phyloP scores from a whole-genome alignment of 1,139 yeast genomes.

The Geotrichum fermentans region DNA sequence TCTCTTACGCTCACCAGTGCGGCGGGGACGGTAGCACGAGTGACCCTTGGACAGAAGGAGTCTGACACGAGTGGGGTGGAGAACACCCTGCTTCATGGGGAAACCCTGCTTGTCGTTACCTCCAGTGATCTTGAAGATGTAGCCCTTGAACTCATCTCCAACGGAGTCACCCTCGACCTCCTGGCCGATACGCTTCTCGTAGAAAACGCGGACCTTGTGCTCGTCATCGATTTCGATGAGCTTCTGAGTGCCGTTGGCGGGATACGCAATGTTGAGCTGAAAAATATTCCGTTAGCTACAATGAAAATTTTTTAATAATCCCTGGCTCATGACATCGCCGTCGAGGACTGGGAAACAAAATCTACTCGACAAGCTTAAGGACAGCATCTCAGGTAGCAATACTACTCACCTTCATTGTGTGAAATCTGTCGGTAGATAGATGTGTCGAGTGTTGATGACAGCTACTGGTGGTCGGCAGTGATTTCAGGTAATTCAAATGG shows the following conservation, averaged over 20 bases:
- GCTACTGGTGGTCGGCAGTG: conserved; percentile 17
- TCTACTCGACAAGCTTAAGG: background rate
- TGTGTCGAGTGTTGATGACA: conserved; percentile 15
- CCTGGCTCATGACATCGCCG: background rate
- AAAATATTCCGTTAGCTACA: conserved; percentile 8
- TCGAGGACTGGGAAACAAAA: conserved; percentile 1
- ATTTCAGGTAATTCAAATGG: conserved; percentile 9
- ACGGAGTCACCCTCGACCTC: conserved; percentile 98
- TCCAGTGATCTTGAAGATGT: conserved; percentile 97
- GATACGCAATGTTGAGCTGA: conserved; percentile 96
- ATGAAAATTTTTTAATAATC: background rate
- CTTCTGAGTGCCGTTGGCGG: conserved; percentile 99
- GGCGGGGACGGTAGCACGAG: conserved; percentile 99
- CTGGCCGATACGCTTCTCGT: conserved; percentile 99
- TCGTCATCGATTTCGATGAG: conserved; percentile 97
- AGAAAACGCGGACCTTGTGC: conserved; percentile 96
- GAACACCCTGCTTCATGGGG: conserved; percentile 99
- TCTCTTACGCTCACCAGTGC: conserved; percentile 99
- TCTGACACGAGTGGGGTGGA: conserved; percentile 99
- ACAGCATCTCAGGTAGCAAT: background rate
- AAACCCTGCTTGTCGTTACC: conserved; percentile 99
- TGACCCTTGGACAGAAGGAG: conserved; percentile 88
- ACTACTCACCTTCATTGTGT: conserved; percentile 19
- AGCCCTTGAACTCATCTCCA: conserved; percentile 99
- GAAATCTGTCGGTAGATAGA: conserved; percentile 15